These are phyloP conservation scores for Auxenochlorella protothecoides DNA, from an alignment of 139 green algal species.

Conservation along the genomic window DNA sequence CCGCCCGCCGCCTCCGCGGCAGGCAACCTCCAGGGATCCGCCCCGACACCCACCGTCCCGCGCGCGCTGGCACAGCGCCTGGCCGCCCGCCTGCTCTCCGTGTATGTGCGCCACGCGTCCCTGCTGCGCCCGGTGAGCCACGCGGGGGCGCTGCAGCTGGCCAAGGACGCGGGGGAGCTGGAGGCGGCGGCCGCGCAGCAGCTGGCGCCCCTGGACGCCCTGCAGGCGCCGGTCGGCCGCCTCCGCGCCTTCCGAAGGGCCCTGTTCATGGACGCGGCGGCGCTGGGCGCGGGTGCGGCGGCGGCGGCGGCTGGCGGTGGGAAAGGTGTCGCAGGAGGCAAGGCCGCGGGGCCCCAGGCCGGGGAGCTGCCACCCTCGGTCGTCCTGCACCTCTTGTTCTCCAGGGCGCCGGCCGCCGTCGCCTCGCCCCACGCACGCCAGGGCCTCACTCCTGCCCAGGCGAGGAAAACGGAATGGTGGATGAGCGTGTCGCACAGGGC, in stretches of 20 bases:
- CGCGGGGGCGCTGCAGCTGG: conserved; percentile 53
- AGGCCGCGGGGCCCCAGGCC: conserved; percentile 31
- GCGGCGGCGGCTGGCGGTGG: conserved; percentile 3
- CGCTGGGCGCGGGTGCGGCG: conserved; percentile 1
- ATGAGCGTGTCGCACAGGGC: too few relatives aligned
- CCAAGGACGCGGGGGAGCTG: conserved; percentile 80
- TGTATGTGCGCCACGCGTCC: conserved; percentile 81
- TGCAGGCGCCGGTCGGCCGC: conserved; percentile 47
- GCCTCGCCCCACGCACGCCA: conserved; percentile 60
- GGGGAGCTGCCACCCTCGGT: conserved; percentile 55
- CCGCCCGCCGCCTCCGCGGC: too few relatives aligned
- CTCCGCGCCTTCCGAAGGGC: conserved; percentile 61
- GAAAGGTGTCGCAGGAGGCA: not conserved
- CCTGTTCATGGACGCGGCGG: conserved; percentile 30
- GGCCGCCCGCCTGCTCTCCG: conserved; percentile 64
- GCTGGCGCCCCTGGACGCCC: conserved; percentile 57
- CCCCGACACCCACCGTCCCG: conserved; percentile 12
- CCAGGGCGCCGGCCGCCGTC: conserved; percentile 47
- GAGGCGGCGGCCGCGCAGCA: conserved; percentile 60
- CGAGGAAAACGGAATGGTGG: not conserved
- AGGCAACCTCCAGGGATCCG: too few relatives aligned
- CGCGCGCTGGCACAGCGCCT: conserved; percentile 58
- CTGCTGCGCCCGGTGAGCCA: conserved; percentile 67
- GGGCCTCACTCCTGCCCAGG: conserved; percentile 44
- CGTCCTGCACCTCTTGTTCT: conserved; percentile 82